Conservation (phyloP, 345 rosid genomes). For the Hibiscus mutabilis region DNA sequence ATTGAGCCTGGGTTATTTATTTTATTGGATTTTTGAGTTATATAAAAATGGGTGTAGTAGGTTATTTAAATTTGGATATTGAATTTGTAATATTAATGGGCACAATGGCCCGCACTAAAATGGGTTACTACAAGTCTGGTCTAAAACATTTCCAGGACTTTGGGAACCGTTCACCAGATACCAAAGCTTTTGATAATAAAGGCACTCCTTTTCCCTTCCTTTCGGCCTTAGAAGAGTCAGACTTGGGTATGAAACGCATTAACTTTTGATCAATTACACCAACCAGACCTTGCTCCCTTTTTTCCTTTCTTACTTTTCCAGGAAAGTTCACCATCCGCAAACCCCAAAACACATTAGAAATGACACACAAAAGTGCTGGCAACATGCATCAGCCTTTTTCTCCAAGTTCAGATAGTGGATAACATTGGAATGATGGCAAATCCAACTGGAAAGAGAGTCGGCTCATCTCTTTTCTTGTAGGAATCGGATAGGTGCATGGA, state of each 20-base stretch:
- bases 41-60: no score
- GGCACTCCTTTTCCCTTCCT: neutral
- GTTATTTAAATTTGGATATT: no score
- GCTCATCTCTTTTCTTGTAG: neutral
- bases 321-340: neutral
- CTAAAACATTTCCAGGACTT: neutral
- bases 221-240: no score
- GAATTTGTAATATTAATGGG: no score
- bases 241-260: no score
- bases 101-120: no score
- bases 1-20: no score
- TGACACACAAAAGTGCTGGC: neutral
- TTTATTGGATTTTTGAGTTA: no score
- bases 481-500: neutral
- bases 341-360: neutral
- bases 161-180: neutral
- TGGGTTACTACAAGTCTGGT: no score
- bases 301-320: neutral
- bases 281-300: no score
- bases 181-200: neutral
- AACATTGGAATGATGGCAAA: slow-evolving; percentile 8
- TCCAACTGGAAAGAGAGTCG: neutral
- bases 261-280: no score
- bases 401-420: neutral
- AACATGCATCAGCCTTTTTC: neutral